Evolutionary conservation across 139 green algal genomes (phyloP).

Genomic region (Astrephomene gubernaculifera): DNA sequence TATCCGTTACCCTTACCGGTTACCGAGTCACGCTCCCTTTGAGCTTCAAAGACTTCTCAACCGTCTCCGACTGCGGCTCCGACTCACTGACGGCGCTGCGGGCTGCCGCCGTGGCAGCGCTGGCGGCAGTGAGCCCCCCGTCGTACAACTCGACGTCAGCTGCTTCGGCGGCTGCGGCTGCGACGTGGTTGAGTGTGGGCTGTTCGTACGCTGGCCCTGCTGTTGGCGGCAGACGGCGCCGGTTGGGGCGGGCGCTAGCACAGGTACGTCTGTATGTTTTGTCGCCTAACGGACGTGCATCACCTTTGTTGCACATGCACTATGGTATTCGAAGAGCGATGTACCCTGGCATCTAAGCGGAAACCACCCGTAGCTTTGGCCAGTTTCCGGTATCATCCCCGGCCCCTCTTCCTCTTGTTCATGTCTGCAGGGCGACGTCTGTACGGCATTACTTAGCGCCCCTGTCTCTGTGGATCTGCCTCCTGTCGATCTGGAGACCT

Average conservation of each 20-base stretch:
- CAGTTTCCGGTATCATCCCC: too few relatives aligned
- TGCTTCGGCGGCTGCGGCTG: too few relatives aligned
- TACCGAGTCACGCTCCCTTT: not conserved
- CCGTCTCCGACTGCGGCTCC: conserved; percentile 5
- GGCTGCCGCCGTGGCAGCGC: not conserved
- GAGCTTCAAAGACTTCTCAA: not conserved
- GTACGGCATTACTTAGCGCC: not conserved
- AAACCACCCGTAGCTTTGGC: too few relatives aligned
- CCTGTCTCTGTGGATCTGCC: conserved; percentile 6
- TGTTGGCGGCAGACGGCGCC: too few relatives aligned
- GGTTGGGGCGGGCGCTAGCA: too few relatives aligned
- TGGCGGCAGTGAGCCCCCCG: not conserved
- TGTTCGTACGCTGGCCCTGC: not conserved
- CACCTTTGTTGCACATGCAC: too few relatives aligned
- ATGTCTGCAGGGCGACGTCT: too few relatives aligned
- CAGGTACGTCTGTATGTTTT: too few relatives aligned
- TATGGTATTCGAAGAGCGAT: too few relatives aligned
- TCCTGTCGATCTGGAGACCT: not conserved
- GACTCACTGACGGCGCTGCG: conserved; percentile 3
- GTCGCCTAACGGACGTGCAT: too few relatives aligned
- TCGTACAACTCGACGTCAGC: not conserved
- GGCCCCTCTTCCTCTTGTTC: too few relatives aligned
- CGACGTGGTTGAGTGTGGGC: not conserved
- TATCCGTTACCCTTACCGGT: not conserved
- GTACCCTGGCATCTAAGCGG: too few relatives aligned